phyloP scores from a whole-genome alignment of 208 protist species.

The Herpetomonas tarakana region DNA sequence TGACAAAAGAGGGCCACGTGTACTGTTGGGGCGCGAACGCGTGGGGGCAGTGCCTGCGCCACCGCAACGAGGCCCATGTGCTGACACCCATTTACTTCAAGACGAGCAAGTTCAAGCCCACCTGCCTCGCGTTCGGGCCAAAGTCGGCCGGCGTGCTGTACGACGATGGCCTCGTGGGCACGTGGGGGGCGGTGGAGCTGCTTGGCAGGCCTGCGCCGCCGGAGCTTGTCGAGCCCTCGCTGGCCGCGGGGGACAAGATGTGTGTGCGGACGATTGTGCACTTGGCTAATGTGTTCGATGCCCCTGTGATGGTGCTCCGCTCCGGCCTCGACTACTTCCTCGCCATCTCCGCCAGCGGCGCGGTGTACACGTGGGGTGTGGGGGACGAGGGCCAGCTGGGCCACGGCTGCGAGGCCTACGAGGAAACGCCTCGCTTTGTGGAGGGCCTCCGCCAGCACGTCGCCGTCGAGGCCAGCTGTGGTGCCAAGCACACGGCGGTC shows the following conservation, averaged over 20 bases:
- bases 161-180: conserved; percentile 41
- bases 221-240: conserved; percentile 20
- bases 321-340: conserved; percentile 63
- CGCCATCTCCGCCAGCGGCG: conserved; percentile 42
- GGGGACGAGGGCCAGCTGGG: conserved; percentile 59
- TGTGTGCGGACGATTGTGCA: conserved; percentile 36
- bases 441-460: conserved; percentile 30
- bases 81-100: conserved; percentile 28
- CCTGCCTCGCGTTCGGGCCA: conserved; percentile 53
- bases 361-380: conserved; percentile 72
- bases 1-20: conserved; percentile 31
- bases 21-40: conserved; percentile 76
- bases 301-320: conserved; percentile 21
- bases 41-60: conserved; percentile 63
- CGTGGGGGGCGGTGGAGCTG: conserved; percentile 54
- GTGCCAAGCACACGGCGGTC: conserved; percentile 49
- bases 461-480: conserved; percentile 61
- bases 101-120: conserved; percentile 17
- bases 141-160: conserved; percentile 46
- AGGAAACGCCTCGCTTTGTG: conserved; percentile 41
- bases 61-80: conserved; percentile 17
- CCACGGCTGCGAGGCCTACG: conserved; percentile 37
- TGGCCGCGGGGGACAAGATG: conserved; percentile 20
- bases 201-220: conserved; percentile 28
- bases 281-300: conserved; percentile 1